A percentile compares a stretch with the other conserved stretches of the same genome.
These are phyloP conservation scores for Nemania sp. DNA, from an alignment of 2,329 filamentous ascomycete species.

Conservation along the genomic window DNA sequence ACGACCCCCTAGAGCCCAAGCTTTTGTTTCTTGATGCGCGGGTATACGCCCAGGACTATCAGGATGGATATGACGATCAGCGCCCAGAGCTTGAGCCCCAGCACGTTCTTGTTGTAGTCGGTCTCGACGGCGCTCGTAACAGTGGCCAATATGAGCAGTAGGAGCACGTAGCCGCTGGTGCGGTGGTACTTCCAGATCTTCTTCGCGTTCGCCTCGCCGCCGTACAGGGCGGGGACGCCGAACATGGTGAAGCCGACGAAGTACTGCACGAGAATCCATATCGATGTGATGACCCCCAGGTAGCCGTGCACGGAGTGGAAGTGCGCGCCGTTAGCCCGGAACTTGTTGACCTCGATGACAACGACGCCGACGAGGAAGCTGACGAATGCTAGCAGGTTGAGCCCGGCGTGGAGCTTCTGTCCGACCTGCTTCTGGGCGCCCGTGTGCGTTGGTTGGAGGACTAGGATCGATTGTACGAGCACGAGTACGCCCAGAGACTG, in stretches of 20 bases:
- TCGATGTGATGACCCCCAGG: slow-evolving; percentile 77
- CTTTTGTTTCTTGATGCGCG: slow-evolving; percentile 82
- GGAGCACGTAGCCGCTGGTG: slow-evolving; percentile 72
- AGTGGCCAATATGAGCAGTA: slow-evolving; percentile 73
- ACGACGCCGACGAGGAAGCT: slow-evolving; percentile 67
- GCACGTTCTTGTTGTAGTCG: slow-evolving; percentile 68
- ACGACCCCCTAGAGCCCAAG: slow-evolving; percentile 59
- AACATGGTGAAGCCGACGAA: slow-evolving; percentile 83
- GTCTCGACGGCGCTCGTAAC: slow-evolving; percentile 78
- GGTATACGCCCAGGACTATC: slow-evolving; percentile 71
- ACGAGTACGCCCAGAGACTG: slow-evolving; percentile 70
- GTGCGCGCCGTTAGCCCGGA: slow-evolving; percentile 66
- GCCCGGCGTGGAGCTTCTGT: slow-evolving; percentile 65
- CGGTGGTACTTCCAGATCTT: slow-evolving; percentile 90
- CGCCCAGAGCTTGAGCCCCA: slow-evolving; percentile 78
- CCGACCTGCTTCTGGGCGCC: slow-evolving; percentile 70
- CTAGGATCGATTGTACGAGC: slow-evolving; percentile 77
- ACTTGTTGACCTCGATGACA: slow-evolving; percentile 85
- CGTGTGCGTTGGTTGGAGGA: slow-evolving; percentile 86
- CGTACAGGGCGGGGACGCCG: slow-evolving; percentile 74
- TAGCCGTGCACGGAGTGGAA: slow-evolving; percentile 83
- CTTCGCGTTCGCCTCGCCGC: slow-evolving; percentile 79
- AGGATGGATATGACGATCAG: slow-evolving; percentile 69
- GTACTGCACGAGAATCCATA: slow-evolving; percentile 73
- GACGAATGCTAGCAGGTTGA: slow-evolving; percentile 70